Percentiles rank a stretch among this genome's conserved stretches.
phyloP scores from a whole-genome alignment of 495 filamentous ascomycete genomes.

The Neurospora sublineolata region DNA sequence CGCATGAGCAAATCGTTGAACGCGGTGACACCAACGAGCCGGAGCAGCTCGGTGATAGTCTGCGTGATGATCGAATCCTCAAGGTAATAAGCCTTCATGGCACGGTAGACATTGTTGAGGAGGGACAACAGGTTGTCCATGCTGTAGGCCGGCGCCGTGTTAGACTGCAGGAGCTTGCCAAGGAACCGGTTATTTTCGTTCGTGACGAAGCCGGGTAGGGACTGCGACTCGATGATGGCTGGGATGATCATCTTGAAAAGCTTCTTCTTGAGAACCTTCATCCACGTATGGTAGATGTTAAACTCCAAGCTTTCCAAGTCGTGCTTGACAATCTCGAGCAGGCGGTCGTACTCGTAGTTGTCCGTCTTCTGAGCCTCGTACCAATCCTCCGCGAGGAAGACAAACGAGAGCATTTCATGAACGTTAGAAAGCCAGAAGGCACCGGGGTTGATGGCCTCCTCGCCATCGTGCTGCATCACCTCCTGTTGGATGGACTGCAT shows the following conservation, averaged over 20 bases:
- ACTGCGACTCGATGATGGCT: conserved; percentile 97
- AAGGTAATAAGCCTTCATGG: conserved; percentile 95
- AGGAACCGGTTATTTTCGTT: conserved; percentile 97
- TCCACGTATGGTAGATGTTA: conserved; percentile 99
- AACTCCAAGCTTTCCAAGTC: conserved; percentile 97
- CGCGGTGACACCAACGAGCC: conserved; percentile 91
- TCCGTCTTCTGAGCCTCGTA: conserved; percentile 99
- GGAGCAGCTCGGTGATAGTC: conserved; percentile 85
- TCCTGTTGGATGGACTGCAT: conserved; percentile 99
- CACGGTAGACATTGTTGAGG: conserved; percentile 93
- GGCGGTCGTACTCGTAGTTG: conserved; percentile 96
- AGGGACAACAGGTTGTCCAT: conserved; percentile 98
- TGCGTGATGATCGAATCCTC: conserved; percentile 94
- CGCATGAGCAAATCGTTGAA: conserved; percentile 99
- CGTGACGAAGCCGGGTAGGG: conserved; percentile 93
- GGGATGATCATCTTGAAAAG: conserved; percentile 99
- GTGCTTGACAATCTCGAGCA: conserved; percentile 97
- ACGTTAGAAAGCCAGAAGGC: conserved; percentile 99
- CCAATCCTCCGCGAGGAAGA: conserved; percentile 98
- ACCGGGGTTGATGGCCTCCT: conserved; percentile 93
- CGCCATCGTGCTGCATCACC: conserved; percentile 96
- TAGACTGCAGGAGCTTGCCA: conserved; percentile 84
- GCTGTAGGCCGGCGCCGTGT: conserved; percentile 82
- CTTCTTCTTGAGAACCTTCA: conserved; percentile 99
- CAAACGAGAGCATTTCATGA: conserved; percentile 99